A percentile compares a stretch with the other conserved stretches of the same genome.
Conservation (phyloP, 768 basidiomycete species). For the Boletus huronensis region DNA sequence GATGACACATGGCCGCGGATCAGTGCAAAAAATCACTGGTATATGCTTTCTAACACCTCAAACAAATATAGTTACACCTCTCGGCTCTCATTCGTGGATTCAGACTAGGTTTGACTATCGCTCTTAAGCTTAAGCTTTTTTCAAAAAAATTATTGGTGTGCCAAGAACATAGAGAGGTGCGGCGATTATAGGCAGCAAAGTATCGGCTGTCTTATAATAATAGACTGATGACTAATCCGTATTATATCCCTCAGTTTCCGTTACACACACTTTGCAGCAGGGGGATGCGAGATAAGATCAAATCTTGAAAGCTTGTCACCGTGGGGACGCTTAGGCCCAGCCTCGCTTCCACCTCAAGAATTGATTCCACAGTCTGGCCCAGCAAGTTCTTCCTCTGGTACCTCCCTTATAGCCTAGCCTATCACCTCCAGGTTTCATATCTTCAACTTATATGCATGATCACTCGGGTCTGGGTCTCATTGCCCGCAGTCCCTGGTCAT, state of each 20-base stretch:
- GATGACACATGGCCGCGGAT: background rate
- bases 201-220: too few species aligned
- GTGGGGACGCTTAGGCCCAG: background rate
- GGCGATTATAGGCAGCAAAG: too few species aligned
- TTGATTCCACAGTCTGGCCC: background rate
- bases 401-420: background rate
- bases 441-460: background rate
- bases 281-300: background rate
- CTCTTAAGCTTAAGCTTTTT: too few species aligned
- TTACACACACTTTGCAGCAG: too few species aligned
- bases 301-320: background rate
- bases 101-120: background rate
- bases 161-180: too few species aligned
- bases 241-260: too few species aligned
- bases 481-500: background rate
- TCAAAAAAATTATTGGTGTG: background rate
- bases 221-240: too few species aligned
- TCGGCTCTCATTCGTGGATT: background rate
- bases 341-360: background rate
- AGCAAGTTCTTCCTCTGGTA: background rate
- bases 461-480: background rate
- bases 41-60: background rate
- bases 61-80: background rate
- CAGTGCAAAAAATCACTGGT: background rate
- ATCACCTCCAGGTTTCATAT: background rate